These are phyloP conservation scores for Glycine soja DNA, from an alignment of 306 rosid genomes.

Conservation along the genomic window DNA sequence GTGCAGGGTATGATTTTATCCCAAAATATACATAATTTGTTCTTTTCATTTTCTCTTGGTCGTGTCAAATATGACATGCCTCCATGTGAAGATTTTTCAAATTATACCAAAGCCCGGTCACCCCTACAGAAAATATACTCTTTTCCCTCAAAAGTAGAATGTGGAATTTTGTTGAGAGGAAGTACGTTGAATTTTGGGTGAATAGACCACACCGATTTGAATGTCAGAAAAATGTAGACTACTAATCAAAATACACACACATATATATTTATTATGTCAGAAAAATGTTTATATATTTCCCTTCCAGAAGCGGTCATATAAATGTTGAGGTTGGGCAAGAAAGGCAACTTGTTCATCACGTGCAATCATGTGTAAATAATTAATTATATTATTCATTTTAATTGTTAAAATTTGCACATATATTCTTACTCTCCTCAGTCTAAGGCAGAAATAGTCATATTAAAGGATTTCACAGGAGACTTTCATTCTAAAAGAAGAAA, in stretches of 20 bases:
- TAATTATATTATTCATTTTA: neutral
- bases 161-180: constrained; percentile 8
- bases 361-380: constrained; percentile 43
- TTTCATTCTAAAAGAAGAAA: neutral
- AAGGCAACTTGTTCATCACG: constrained; percentile 47
- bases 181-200: constrained; percentile 27
- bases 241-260: neutral
- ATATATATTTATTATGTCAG: neutral
- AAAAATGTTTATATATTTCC: neutral
- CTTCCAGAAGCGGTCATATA: constrained; percentile 21
- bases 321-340: neutral
- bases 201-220: constrained; percentile 13
- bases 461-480: neutral
- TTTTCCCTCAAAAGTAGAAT: constrained; percentile 7
- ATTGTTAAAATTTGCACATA: neutral
- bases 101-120: constrained; percentile 14
- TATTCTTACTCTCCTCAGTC: neutral
- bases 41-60: neutral
- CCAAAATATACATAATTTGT: constrained; percentile 7
- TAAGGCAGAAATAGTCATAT: neutral
- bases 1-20: neutral
- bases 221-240: constrained; percentile 23
- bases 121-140: neutral
- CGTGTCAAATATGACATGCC: constrained; percentile 49
- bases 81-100: constrained; percentile 48